Percentiles rank a stretch among this genome's conserved stretches.
phyloP scores from a whole-genome alignment of 192 early-diverging fungal species.

The Dimargaris xerosporica region DNA sequence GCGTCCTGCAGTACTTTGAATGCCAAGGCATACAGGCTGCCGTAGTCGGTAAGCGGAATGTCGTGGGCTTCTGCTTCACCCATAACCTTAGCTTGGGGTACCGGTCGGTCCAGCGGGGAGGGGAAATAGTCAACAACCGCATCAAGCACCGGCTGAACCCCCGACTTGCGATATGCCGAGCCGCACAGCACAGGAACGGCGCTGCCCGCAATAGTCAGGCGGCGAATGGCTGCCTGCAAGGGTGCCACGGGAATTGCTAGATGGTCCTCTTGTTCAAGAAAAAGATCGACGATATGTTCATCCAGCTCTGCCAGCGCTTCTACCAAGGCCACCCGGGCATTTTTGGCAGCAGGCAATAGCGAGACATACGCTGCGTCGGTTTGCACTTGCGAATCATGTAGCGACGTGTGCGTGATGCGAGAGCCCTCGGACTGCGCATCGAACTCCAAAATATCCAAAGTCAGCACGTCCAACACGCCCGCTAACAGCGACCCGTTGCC shows the following conservation, averaged over 20 bases:
- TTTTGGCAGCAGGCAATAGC: not conserved
- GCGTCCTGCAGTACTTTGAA: slow-evolving; percentile 86
- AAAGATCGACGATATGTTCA: slow-evolving; percentile 67
- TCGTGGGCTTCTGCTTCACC: slow-evolving; percentile 20
- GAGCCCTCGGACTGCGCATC: slow-evolving; percentile 30
- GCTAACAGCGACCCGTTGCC: slow-evolving; percentile 25
- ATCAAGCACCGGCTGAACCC: slow-evolving; percentile 87
- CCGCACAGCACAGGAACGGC: slow-evolving; percentile 77
- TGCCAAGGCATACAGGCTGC: slow-evolving; percentile 67
- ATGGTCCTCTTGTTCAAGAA: slow-evolving; percentile 69
- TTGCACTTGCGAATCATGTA: slow-evolving; percentile 15
- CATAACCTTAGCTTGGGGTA: slow-evolving; percentile 30
- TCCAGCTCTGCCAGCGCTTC: slow-evolving; percentile 74
- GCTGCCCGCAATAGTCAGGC: slow-evolving; percentile 47
- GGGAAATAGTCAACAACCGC: slow-evolving; percentile 78
- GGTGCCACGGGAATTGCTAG: slow-evolving; percentile 41
- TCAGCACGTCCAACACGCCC: slow-evolving; percentile 58
- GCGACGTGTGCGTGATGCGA: slow-evolving; percentile 16
- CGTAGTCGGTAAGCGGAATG: slow-evolving; percentile 7
- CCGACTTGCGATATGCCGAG: slow-evolving; percentile 75
- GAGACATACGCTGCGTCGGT: slow-evolving; percentile 12
- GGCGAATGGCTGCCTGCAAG: slow-evolving; percentile 47
- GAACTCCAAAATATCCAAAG: slow-evolving; percentile 54
- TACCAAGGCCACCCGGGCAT: slow-evolving; percentile 51
- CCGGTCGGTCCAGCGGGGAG: slow-evolving; percentile 51